Base-by-base conservation (phyloP, 805 yeast species). In the Cyberlindnera maritima region DNA sequence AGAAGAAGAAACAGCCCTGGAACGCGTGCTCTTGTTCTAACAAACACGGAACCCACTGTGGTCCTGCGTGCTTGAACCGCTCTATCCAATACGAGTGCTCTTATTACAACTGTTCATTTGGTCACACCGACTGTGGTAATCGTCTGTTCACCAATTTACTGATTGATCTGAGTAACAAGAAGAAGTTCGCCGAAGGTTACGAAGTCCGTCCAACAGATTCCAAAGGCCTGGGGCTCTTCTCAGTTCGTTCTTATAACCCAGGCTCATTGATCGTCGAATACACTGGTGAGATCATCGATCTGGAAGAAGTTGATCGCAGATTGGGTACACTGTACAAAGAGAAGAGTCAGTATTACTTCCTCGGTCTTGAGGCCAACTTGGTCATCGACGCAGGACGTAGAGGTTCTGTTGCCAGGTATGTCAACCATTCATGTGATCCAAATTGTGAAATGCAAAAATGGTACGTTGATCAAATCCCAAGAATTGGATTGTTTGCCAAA, bases 391-490 rank as follows among this genome's bases (percentile, higher is more conserved):
- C 73, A 33, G 72, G 74, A 12, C 63, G 55, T 14, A 62, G 68
- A 40, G 80, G 81, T 0, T 72, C 78, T 4, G 67, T 68, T 23
- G 80, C 80, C 1, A 59, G 79, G 33, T 76, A 73, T 58, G 77
- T 72, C 25, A 76, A 75, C 57, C 81, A 76, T 52, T 72, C 78
- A 14, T 73, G 78, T 55, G 56, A 59, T 42, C 79, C 80, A 40
- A 76, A 76, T 46, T 64, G 72, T 20, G 70, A 66, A 39, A 74
- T 76, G 65, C 75, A 76, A 57, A 72, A 73, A 50, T 76, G 79
- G 79, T 63, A 62, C 15, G 76, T 73, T 31, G 62, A 70, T 41
- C 72, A 66, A n/a, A 65, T 61, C 47, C 77, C 79, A 4, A 59
- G 74, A 35, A 67, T 75, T 46, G 79, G 78, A 0, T 55, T 76